Evolutionary conservation across 148 eudicot species (phyloP), one percentile per base, ranked within the genome.

Genomic region (Gaultheria prostrata): DNA sequence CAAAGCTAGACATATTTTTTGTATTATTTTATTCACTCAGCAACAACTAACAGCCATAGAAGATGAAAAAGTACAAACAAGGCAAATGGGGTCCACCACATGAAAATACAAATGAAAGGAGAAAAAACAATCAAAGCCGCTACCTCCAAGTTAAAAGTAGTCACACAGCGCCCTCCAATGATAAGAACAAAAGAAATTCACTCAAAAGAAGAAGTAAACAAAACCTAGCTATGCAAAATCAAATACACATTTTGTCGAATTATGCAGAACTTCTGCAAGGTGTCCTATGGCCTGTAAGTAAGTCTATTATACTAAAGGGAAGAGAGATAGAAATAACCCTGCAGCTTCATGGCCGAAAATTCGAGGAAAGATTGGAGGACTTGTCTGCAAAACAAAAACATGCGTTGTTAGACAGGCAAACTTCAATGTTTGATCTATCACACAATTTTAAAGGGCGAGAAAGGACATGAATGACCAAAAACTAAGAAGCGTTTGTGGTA

Each of bases 261-360:
- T 18, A 77, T 77, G 21, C 14, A 2, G 7, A 53, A 82, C 65
- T 67, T 32, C 49, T 12, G 20, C 61, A 10, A 57, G 2, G 14
- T 7, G 73, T 8, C 12, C 30, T 83, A 46, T 59, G 85, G 14
- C 39, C 51, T 49, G 51, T 50, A 77, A 75, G 67, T n/a, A 59
- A 59, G 67, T n/a, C 24, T n/a, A 59, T 59, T 26, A 59, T 26
- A 59, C 2, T 59, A 59, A 59, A 59, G 67, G 76, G 77, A 70
- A 71, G 24, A 76, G 11, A 82, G 49, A 78, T 35, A 80, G 65
- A 79, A 82, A 9, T 49, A 17, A 95, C 99, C 99, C 99, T 72
- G 99, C 91, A 82, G 99, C 99, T 92, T 96, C 99, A 87, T 96
- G 99, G 81, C 99, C 99, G 85, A 96, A 93, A 54, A 96, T 94